A percentile compares a stretch with the other conserved stretches of the same genome.
These are phyloP conservation scores for Colletotrichum kahawae DNA, from an alignment of 2,329 filamentous ascomycete species.

Conservation along the genomic window DNA sequence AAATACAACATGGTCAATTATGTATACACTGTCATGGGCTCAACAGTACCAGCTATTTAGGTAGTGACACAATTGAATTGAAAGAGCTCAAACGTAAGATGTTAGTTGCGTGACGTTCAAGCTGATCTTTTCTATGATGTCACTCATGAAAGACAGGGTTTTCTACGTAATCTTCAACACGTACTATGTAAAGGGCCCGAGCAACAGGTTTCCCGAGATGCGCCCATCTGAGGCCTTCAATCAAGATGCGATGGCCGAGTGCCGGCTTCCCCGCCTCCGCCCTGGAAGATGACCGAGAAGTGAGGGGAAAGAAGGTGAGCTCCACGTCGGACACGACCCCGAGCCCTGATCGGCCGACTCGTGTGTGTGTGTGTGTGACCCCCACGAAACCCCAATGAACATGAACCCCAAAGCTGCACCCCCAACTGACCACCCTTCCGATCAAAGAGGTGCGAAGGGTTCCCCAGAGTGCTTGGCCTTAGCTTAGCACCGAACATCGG, in stretches of 20 bases:
- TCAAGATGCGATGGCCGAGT: background rate
- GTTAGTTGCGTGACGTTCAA: background rate
- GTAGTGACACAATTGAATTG: background rate
- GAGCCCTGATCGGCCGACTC: background rate
- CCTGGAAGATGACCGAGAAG: conserved; percentile 9
- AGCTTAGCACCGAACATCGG: background rate
- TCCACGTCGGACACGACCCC: background rate
- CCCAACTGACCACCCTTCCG: background rate
- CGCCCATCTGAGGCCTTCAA: background rate
- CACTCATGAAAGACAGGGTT: too few relatives aligned
- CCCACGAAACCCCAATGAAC: background rate
- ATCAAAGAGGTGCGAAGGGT: background rate
- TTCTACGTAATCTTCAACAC: background rate
- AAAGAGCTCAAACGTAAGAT: background rate
- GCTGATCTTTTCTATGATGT: background rate
- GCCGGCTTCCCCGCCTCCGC: conserved; percentile 2
- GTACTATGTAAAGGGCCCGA: background rate
- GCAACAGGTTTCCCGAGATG: background rate
- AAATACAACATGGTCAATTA: background rate
- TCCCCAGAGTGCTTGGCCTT: background rate
- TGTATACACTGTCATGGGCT: background rate
- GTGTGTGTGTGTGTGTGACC: background rate
- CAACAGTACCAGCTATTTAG: background rate
- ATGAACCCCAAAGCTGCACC: background rate
- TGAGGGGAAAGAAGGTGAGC: conserved; percentile 3